Percentiles rank a stretch among this genome's conserved stretches.
Conservation (phyloP, 2,329 filamentous ascomycete species). For the Aspergillus aculeatinus region DNA sequence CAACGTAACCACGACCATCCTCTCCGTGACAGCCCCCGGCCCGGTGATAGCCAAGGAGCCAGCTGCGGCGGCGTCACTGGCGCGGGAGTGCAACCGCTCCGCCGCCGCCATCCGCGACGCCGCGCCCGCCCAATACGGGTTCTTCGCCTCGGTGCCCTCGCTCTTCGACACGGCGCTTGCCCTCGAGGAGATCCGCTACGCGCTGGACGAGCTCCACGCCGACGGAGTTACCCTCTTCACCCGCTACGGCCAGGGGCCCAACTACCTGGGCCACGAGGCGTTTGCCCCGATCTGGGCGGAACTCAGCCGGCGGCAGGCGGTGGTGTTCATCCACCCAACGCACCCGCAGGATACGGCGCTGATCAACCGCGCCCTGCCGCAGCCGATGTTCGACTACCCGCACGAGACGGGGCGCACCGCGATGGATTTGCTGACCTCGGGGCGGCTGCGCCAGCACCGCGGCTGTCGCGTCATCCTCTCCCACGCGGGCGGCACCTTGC, state of each 20-base stretch:
- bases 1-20: not conserved
- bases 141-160: slow-evolving; percentile 10
- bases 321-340: slow-evolving; percentile 51
- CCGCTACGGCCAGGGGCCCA: slow-evolving; percentile 47
- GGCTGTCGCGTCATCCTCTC: slow-evolving; percentile 49
- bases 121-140: not conserved
- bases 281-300: slow-evolving; percentile 47
- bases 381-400: slow-evolving; percentile 47
- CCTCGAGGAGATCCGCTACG: slow-evolving; percentile 11
- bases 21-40: slow-evolving; percentile 8
- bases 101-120: not conserved
- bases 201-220: slow-evolving; percentile 18
- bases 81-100: slow-evolving; percentile 7
- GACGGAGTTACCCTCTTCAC: slow-evolving; percentile 50
- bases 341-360: slow-evolving; percentile 36
- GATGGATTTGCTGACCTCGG: slow-evolving; percentile 42
- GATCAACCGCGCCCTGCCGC: slow-evolving; percentile 36
- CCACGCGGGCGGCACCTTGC: slow-evolving; percentile 50
- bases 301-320: slow-evolving; percentile 31
- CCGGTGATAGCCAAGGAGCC: slow-evolving; percentile 3
- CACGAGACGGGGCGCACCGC: slow-evolving; percentile 49
- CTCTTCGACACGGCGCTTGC: slow-evolving; percentile 4
- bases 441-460: slow-evolving; percentile 31
- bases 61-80: not conserved
- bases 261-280: slow-evolving; percentile 46